Base-by-base conservation (phyloP, 2,329 filamentous ascomycete genomes). In the Orbilia ellipsospora region DNA sequence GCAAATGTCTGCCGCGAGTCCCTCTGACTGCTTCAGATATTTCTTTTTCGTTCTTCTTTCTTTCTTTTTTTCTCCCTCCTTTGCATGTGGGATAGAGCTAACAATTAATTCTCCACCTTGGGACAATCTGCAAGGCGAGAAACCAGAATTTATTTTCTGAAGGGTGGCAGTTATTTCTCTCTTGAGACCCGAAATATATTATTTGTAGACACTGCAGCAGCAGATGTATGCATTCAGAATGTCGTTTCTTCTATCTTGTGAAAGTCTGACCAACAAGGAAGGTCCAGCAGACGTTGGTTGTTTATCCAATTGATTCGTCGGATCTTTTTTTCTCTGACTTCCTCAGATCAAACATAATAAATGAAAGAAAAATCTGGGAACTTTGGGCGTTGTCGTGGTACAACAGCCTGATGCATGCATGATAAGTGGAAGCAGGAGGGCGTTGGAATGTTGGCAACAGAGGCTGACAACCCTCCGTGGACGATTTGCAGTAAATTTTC, bases 1-100 rank as follows among this genome's bases (percentile, higher is more conserved):
- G 42, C 62, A 66, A 36, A 63, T 79, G 77, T 78, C 77, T 79
- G 77, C 75, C 73, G 70, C 69, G 63, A 61, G 62, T 67, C 20
- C 63, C 70, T 67, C 57, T 65, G 31, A 31, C 7, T 61, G 57
- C 50, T 61, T 28, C 15, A 48, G 44, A 16, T 26, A 36, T 65
- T 56, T 56, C 52, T 60, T 61, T 75, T 75, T 74, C 44, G 28
- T 61, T 36, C 44, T 18, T 13, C 16, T 18, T 48, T 15, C 16
- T 48, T 48, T 48, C 44, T n/a, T 48, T 48, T 48, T 48, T 48
- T 12, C n/a, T n/a, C 44, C 16, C 16, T 48, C 15, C 16, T 48
- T 18, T 48, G 44, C 44, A 18, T 52, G 31, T 52, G 10, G 26
- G 20, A 55, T 3, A 26, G 16, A 44, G 28, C 57, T 16, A 44